Percentiles rank a stretch among this genome's conserved stretches.
phyloP scores from a whole-genome alignment of 2,329 filamentous ascomycete species.

The Paecilomyces sp. region DNA sequence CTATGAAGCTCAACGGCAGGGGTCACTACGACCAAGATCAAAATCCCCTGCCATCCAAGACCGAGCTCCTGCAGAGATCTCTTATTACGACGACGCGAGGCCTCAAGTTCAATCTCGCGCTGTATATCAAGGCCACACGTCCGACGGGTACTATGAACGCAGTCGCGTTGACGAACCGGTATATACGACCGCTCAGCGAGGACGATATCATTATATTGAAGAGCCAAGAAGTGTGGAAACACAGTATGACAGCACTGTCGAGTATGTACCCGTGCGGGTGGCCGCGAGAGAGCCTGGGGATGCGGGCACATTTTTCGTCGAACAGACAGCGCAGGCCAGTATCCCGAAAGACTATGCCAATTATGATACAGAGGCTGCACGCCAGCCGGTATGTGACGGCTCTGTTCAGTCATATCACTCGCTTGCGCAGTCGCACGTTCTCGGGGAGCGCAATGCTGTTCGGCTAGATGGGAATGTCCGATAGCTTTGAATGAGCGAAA shows the following conservation, averaged over 20 bases:
- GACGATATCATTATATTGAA: constrained; percentile 18
- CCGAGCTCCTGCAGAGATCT: constrained; percentile 8
- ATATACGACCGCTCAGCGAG: constrained; percentile 8
- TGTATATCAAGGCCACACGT: constrained; percentile 11
- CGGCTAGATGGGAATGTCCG: not conserved
- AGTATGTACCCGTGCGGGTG: constrained; percentile 18
- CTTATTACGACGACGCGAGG: constrained; percentile 19
- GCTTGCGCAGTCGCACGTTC: constrained; percentile 1
- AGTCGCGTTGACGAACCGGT: constrained; percentile 7
- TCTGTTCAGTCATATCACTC: constrained; percentile 9
- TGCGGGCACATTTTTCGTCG: constrained; percentile 14
- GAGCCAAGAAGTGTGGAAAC: constrained; percentile 12
- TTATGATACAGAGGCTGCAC: constrained; percentile 12
- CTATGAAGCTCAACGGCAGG: constrained; percentile 18
- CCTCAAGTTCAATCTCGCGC: constrained; percentile 9
- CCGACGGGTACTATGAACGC: constrained; percentile 11
- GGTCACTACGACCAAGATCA: constrained; percentile 15
- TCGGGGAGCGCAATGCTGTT: not conserved
- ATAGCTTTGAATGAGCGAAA: not conserved
- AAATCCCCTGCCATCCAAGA: constrained; percentile 17
- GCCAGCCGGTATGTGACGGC: constrained; percentile 10
- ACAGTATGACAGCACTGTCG: constrained; percentile 12
- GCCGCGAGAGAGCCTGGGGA: constrained; percentile 10
- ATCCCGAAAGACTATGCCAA: constrained; percentile 10
- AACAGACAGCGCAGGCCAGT: constrained; percentile 14